A percentile compares a stretch with the other conserved stretches of the same genome.
Conservation (phyloP, 768 basidiomycete genomes). For the Neoboletus brunneissimus region DNA sequence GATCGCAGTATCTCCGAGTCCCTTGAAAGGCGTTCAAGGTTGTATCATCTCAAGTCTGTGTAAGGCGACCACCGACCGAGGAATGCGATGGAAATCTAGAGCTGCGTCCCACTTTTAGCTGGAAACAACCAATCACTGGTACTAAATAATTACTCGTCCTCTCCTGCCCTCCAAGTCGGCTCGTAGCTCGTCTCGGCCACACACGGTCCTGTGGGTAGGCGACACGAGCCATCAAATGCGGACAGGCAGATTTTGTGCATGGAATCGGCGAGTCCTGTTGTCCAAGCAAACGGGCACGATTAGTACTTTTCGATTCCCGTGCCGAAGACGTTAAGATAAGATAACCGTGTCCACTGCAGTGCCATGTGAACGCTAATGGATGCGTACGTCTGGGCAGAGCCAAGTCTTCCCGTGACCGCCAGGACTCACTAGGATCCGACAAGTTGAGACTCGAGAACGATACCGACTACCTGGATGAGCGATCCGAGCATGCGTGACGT, state of each 20-base stretch:
- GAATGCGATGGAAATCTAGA: too few species aligned
- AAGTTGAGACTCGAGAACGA: too few species aligned
- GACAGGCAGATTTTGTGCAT: neutral
- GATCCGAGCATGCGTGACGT: too few species aligned
- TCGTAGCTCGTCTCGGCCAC: neutral
- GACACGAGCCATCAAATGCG: neutral
- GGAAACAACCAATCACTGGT: neutral
- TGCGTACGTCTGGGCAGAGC: neutral
- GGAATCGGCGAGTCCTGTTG: neutral
- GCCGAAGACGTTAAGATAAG: neutral
- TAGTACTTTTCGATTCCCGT: neutral
- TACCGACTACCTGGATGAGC: too few species aligned
- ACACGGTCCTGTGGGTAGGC: neutral
- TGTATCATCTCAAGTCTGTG: too few species aligned
- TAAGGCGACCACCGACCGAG: too few species aligned
- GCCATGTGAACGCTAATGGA: neutral
- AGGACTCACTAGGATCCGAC: neutral
- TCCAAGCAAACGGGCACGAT: constrained; percentile 7
- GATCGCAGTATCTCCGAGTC: too few species aligned
- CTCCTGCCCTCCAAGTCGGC: neutral
- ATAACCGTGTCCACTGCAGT: neutral
- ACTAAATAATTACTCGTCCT: neutral
- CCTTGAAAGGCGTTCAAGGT: neutral
- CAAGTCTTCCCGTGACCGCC: neutral
- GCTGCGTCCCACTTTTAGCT: neutral